Evolutionary conservation across 331 rosid genomes (phyloP).

Genomic region (Phaseolus coccineus): DNA sequence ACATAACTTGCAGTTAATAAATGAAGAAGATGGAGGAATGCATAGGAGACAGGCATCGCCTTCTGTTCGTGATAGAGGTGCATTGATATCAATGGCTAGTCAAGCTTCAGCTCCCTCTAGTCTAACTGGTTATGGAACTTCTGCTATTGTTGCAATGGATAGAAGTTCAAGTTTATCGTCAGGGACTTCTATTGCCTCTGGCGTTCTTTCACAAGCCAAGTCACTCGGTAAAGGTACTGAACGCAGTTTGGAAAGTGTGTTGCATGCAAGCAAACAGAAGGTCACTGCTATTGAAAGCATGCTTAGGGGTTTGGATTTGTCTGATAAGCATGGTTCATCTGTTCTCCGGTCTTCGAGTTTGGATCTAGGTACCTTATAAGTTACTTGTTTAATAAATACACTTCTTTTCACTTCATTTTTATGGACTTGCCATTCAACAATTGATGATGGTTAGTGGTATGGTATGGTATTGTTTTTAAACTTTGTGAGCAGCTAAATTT

Average conservation of each 20-base stretch:
- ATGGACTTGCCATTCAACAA: slow-evolving; percentile 32
- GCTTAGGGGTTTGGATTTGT: slow-evolving; percentile 96
- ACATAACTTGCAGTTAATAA: slow-evolving; percentile 70
- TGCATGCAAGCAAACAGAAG: slow-evolving; percentile 66
- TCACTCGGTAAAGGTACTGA: slow-evolving; percentile 57
- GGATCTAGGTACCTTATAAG: slow-evolving; percentile 92
- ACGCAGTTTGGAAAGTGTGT: slow-evolving; percentile 60
- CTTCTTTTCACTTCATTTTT: slow-evolving; percentile 42
- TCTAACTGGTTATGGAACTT: slow-evolving; percentile 95
- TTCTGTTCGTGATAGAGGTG: slow-evolving; percentile 88
- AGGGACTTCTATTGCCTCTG: slow-evolving; percentile 79
- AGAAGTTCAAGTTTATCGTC: slow-evolving; percentile 85
- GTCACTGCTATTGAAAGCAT: slow-evolving; percentile 93
- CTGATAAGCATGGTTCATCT: slow-evolving; percentile 77
- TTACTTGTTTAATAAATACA: slow-evolving; percentile 40
- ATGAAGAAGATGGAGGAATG: slow-evolving; percentile 98
- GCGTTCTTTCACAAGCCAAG: slow-evolving; percentile 58
- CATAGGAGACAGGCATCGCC: slow-evolving; percentile 95
- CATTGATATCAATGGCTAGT: slow-evolving; percentile 55
- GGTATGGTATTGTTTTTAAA: slow-evolving; percentile 41
- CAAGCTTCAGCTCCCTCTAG: slow-evolving; percentile 78
- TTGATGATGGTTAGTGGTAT: slow-evolving; percentile 33
- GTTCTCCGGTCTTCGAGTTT: slow-evolving; percentile 83
- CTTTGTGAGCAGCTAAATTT: slow-evolving; percentile 81
- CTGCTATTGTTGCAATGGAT: slow-evolving; percentile 99